Evolutionary conservation across 2,329 filamentous ascomycete genomes (phyloP).

Genomic region (Coleophoma eucalyptorum): DNA sequence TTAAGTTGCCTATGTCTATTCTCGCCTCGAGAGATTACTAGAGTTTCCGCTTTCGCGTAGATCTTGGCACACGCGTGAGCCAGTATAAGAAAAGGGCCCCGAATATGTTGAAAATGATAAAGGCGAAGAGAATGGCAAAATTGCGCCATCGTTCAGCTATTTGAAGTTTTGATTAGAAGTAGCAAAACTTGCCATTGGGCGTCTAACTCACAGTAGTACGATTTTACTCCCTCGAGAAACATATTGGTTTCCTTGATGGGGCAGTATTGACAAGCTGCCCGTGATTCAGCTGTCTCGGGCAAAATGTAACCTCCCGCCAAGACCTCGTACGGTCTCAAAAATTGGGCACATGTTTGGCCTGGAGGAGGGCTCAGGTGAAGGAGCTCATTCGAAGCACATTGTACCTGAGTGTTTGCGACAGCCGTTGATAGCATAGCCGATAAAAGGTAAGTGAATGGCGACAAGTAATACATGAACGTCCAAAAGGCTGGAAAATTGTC

Average conservation of each 20-base stretch:
- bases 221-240: too few species aligned
- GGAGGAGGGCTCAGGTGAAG: conserved; percentile 56
- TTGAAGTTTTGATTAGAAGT: too few species aligned
- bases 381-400: conserved; percentile 67
- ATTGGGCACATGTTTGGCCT: conserved; percentile 54
- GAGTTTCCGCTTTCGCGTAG: too few species aligned
- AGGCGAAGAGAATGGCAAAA: conserved; percentile 50
- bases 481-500: conserved; percentile 67
- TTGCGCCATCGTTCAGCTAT: conserved; percentile 61
- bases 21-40: too few species aligned
- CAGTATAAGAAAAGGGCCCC: not conserved
- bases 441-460: conserved; percentile 79
- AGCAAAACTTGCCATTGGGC: too few species aligned
- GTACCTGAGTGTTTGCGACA: conserved; percentile 61
- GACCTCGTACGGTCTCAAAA: conserved; percentile 47
- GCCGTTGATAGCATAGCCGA: conserved; percentile 67
- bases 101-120: not conserved
- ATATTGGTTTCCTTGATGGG: too few species aligned
- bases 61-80: not conserved
- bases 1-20: too few species aligned
- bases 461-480: conserved; percentile 81
- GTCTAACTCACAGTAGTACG: too few species aligned
- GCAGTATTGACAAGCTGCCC: conserved; percentile 48
- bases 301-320: conserved; percentile 48
- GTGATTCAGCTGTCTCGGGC: conserved; percentile 39